Percentiles rank a stretch among this genome's conserved stretches.
These are phyloP conservation scores for Podosphaera fusca DNA, from an alignment of 2,329 filamentous ascomycete species.

Conservation along the genomic window DNA sequence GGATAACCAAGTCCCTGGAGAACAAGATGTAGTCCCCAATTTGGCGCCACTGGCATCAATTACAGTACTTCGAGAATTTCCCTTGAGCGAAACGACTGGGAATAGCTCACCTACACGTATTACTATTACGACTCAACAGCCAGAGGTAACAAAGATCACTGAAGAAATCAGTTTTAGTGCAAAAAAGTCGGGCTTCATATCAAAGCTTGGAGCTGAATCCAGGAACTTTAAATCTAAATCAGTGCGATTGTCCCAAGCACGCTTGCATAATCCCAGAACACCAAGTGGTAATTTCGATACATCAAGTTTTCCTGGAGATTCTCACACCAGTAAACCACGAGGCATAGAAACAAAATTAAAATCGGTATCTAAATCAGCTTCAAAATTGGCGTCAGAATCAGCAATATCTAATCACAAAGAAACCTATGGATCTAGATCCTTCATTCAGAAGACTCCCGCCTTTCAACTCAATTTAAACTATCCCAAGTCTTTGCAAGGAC, in stretches of 20 bases:
- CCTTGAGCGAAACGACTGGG: constrained; percentile 19
- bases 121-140: too few species aligned
- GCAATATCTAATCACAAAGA: constrained; percentile 7
- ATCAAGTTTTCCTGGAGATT: too few species aligned
- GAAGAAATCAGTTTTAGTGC: too few species aligned
- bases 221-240: too few species aligned
- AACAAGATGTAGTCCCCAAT: constrained; percentile 8
- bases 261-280: too few species aligned
- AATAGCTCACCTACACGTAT: constrained; percentile 5
- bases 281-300: too few species aligned
- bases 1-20: constrained; percentile 8
- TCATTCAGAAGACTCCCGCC: not conserved
- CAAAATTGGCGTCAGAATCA: constrained; percentile 1
- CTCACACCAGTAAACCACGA: not conserved
- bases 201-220: too few species aligned
- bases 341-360: constrained; percentile 10
- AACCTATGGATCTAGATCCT: not conserved
- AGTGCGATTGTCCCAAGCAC: too few species aligned
- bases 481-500: not conserved
- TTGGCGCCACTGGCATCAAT: not conserved
- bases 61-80: constrained; percentile 19
- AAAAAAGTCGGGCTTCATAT: too few species aligned
- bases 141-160: too few species aligned
- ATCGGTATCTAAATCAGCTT: constrained; percentile 9
- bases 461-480: not conserved